Base-by-base conservation (phyloP, 805 yeast species). In the Debaryomyces tyrocola region DNA sequence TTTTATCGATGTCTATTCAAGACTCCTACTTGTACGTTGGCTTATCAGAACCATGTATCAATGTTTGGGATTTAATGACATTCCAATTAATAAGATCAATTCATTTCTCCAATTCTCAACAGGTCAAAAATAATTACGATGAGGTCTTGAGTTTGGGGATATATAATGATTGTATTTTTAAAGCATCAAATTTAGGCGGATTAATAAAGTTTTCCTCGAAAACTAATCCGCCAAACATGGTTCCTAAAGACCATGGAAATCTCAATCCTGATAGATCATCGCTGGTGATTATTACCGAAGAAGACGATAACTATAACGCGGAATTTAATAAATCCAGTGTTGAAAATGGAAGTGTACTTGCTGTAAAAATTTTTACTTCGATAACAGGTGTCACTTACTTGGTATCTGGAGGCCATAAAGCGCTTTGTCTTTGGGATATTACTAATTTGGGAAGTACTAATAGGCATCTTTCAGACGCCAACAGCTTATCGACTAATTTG, bases 11-110 rank as follows among this genome's bases (percentile, higher is more conserved):
- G 71, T 72, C 84, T 3, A 67, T 80, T 7, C 69, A 75, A 31
- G 83, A 81, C 34, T 80, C 90, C 37, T 87, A 85, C 56, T 63
- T 94, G 7, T 92, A 89, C 64, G 88, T 92, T 59, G 98, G 98
- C 0, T 66, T 90, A 24, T 77, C 84, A 9, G 80, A 81, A 47
- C 94, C 96, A 8, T 71, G 74, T 20, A 76, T 92, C n/a, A 82
- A 84, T 46, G 82, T 89, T 5, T 87, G 96, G 90, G 98, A 94
- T 56, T 69, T 92, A 40, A 83, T 85, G 40, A 90, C 98, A 0
- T 76, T 77, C 44, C 98, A 92, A 61, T 67, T 84, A 49, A 75
- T 79, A 33, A 64, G 80, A 33, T 69, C 79, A 0, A 74, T 73
- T 51, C 63, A 58, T 28, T 66, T 67, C 43, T 41, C 50, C 29